Percentiles rank a stretch among this genome's conserved stretches.
Conservation (phyloP, 78 protist genomes). For the Protostelium mycophagum region DNA sequence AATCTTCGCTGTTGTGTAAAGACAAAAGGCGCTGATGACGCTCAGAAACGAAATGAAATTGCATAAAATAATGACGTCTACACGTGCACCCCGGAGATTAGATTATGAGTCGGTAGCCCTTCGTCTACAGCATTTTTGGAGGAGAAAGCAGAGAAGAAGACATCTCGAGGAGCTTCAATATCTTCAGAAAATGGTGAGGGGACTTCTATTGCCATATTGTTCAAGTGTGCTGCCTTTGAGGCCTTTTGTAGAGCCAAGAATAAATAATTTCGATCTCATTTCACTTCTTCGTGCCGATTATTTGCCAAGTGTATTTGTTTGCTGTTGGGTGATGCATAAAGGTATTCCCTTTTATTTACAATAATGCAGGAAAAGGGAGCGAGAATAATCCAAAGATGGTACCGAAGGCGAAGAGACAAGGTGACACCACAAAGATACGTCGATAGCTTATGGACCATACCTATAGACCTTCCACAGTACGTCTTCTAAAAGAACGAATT, state of each 20-base stretch:
- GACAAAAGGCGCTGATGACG: too few species aligned
- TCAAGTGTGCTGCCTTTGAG: too few species aligned
- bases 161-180: neutral
- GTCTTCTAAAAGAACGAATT: too few species aligned
- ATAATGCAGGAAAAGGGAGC: neutral
- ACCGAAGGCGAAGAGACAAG: neutral
- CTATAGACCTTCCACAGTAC: too few species aligned
- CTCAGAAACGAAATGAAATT: neutral
- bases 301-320: too few species aligned
- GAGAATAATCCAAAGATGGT: neutral
- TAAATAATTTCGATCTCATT: too few species aligned
- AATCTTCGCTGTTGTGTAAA: too few species aligned
- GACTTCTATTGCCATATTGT: too few species aligned
- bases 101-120: neutral
- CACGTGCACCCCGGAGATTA: neutral
- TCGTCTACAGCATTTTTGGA: neutral
- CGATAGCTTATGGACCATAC: neutral
- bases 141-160: neutral
- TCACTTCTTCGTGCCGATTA: too few species aligned
- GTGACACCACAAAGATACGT: neutral
- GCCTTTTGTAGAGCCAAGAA: too few species aligned
- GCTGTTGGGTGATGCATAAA: too few species aligned
- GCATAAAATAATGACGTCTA: neutral
- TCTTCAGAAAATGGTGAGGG: neutral
- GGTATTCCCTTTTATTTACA: too few species aligned